Base-by-base conservation (phyloP, 768 basidiomycete genomes). In the Sistotremastrum suecicum region DNA sequence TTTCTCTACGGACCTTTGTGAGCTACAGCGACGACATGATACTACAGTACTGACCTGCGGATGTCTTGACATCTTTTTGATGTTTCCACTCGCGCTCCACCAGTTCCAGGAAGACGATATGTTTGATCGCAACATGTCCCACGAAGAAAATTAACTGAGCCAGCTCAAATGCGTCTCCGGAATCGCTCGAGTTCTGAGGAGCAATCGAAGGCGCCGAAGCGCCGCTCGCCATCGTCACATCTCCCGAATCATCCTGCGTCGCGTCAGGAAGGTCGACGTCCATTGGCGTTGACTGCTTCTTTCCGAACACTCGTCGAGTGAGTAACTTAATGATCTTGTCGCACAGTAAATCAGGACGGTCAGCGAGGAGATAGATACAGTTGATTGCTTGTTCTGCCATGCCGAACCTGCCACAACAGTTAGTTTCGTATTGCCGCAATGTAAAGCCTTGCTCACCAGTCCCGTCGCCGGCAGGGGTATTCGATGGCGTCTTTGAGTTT, bases 371-470 rank as follows among this genome's bases (percentile, higher is more conserved):
- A 54, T 98, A 99, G 43, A 95, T 82, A 1, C 94, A 90, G 59
- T 99, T 97, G 63, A 99, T 81, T 6, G 81, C 87, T 60, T 99
- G 94, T 60, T 99, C 95, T 0, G 94, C 88, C 64, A 98, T 77
- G 7, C 83, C 83, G 54, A 99, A 98, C 68, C 68, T 67, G 41
- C 5, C 6, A 12, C 12, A 41, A 35, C 12, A 28, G 33, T 31
- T 12, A 38, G 34, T 49, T n/a, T 51, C 37, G 8, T 8, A 4
- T 1, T 7, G 1, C 6, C n/a, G 7, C 31, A 37, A 11, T 7
- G 10, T 40, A 34, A 11, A 35, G 33, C 5, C 6, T 7, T 3
- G 50, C 60, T 34, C 33, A 68, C 94, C 94, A 99, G 48, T 97
- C 91, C 53, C 80, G 85, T 12, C 83, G 82, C 39, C 79, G 73